Base-by-base conservation (phyloP, 306 rosid species). In the Calophaca sinica region DNA sequence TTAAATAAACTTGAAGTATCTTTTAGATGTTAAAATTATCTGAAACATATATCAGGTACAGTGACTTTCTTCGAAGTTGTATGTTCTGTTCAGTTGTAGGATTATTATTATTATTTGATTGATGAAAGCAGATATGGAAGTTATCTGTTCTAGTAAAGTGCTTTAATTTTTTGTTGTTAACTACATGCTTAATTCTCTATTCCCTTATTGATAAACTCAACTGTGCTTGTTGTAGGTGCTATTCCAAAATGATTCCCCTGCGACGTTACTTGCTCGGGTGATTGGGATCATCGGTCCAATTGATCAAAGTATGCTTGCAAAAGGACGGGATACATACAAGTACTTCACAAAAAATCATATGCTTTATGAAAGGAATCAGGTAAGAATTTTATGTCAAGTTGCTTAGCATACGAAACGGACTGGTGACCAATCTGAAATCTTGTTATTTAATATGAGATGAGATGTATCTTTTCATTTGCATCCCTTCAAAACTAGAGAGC, bases 281-380 rank as follows among this genome's bases (percentile, higher is more conserved):
- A 90, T 89, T 41, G 99, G 99, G 52, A 92, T 96, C 64, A 88
- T 96, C 10, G 87, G 91, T 77, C 90, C 96, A 38, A 79, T 96
- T 72, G 93, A 88, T 80, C 99, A 92, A 85, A 85, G 80, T 77
- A 84, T 96, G 89, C 96, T 96, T 65, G 96, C 96, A 39, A 96
- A 90, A 87, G 99, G 98, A 72, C 90, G 92, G 6, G 99, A 96
- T 86, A 87, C 99, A 0, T 90, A 86, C 50, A 96, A 96, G 80
- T 88, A 89, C 83, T 92, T 96, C 85, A 79, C 99, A 42, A 96
- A 96, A 85, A 96, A 96, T 80, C 98, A 96, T 64, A 92, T 96
- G 99, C 99, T 96, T 49, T 96, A 96, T 60, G 99, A 96, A 79
- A 90, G 99, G 45, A 92, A 96, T 88, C 99, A 92, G 94, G 99